Base-by-base conservation (phyloP, 2,329 filamentous ascomycete species). In the Colletotrichum shisoi region DNA sequence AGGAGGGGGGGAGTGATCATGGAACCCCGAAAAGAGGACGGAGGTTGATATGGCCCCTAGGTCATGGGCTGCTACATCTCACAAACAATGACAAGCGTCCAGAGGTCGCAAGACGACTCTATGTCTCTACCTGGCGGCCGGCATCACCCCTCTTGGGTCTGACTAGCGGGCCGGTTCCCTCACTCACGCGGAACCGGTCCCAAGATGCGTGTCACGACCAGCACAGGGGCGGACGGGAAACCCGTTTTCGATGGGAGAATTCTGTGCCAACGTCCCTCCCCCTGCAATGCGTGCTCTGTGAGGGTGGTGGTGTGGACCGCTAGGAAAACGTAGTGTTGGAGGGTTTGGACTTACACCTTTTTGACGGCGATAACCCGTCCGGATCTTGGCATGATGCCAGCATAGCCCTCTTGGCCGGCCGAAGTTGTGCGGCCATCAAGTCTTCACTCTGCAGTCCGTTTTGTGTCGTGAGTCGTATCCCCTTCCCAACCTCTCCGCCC, bases 161-260 rank as follows among this genome's bases (percentile, higher is more conserved):
- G 42, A 37, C 56, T 57, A 46, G 56, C 27, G n/a, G 7, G 15
- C 42, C 42, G 27, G 34, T 42, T 57, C 56, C 46, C 56, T 37
- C 42, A 11, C 39, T 48, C 42, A 15, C 44, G 42, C 56, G 42
- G 42, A 17, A 39, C 56, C 13, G 42, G 4, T 46, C n/a, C 7
- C 42, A 48, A 31, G 27, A 57, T 57, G 42, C n/a, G 42, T 57
- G 56, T 57, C 56, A 57, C 24, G 48, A 27, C n/a, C 46, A 42
- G 37, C 12, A 46, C 42, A 57, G 6, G 42, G 42, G n/a, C 48
- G 19, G 56, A 11, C 19, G 17, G 27, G 31, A 13, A 40, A 34
- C 19, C 31, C 27, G 37, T 24, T 39, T 21, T 48, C n/a, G 31
- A 48, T 37, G n/a, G n/a, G 31, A 39, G 24, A 17, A 12, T 46